These are phyloP conservation scores for Podospora comata DNA, from an alignment of 495 filamentous ascomycete species.

Conservation along the genomic window DNA sequence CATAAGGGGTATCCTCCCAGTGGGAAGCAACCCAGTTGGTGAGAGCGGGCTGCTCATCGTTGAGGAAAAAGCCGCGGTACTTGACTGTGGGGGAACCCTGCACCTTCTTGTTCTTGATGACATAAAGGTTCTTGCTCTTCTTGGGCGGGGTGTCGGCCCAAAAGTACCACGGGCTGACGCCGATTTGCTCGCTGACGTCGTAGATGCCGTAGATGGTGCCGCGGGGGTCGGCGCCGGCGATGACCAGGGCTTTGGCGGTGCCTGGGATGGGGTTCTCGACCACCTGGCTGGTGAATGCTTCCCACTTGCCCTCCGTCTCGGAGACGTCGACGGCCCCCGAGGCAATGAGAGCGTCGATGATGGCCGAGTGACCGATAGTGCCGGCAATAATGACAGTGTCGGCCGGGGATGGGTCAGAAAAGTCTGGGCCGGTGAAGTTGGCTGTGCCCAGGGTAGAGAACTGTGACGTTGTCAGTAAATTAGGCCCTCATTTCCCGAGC, in stretches of 20 bases:
- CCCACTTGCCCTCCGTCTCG: conserved; percentile 61
- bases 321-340: conserved; percentile 55
- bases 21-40: conserved; percentile 62
- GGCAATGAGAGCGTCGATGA: conserved; percentile 56
- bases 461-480: conserved; percentile 20
- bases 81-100: conserved; percentile 65
- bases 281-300: conserved; percentile 60
- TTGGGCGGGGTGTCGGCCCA: conserved; percentile 65
- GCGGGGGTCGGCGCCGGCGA: conserved; percentile 65
- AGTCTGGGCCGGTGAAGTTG: conserved; percentile 46
- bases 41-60: conserved; percentile 71
- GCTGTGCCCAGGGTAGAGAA: conserved; percentile 42
- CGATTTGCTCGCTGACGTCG: conserved; percentile 71
- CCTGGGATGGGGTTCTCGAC: conserved; percentile 58
- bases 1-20: conserved; percentile 47
- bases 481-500: neutral
- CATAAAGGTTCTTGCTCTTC: conserved; percentile 54
- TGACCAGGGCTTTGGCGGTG: conserved; percentile 59
- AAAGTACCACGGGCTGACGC: conserved; percentile 75
- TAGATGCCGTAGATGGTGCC: conserved; percentile 73
- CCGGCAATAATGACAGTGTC: conserved; percentile 65
- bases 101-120: conserved; percentile 48
- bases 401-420: conserved; percentile 41
- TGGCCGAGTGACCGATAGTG: conserved; percentile 59
- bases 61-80: conserved; percentile 76